A percentile compares a stretch with the other conserved stretches of the same genome.
Conservation (phyloP, 1,284 basidiomycete genomes). For the Gymnopus androsaceus region DNA sequence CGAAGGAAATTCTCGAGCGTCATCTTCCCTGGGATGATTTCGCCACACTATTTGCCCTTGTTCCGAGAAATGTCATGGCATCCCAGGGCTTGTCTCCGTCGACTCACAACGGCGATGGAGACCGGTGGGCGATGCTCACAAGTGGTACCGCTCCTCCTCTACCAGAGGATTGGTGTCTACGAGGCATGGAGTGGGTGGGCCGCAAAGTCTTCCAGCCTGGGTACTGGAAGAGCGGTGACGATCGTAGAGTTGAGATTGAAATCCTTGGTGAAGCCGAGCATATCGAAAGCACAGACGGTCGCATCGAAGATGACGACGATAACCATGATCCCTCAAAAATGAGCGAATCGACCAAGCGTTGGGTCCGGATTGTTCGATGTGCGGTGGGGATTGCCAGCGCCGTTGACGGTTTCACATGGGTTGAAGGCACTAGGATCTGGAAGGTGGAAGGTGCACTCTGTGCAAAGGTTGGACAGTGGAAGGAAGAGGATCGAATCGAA, state of each 20-base stretch:
- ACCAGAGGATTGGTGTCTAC: conserved; percentile 93
- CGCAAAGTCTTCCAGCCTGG: conserved; percentile 87
- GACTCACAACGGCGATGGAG: conserved; percentile 23
- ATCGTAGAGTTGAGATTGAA: conserved; percentile 74
- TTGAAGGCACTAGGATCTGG: conserved; percentile 61
- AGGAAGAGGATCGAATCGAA: conserved; percentile 62
- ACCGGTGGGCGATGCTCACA: conserved; percentile 63
- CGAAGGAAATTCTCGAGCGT: conserved; percentile 67
- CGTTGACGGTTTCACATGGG: conserved; percentile 79
- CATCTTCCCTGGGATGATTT: conserved; percentile 86
- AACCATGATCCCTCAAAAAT: conserved; percentile 15
- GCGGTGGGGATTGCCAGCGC: conserved; percentile 69
- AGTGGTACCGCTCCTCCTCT: conserved; percentile 71
- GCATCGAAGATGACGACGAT: conserved; percentile 72
- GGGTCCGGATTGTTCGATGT: conserved; percentile 75
- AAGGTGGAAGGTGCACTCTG: conserved; percentile 69
- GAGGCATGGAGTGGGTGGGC: conserved; percentile 95
- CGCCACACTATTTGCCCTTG: conserved; percentile 62
- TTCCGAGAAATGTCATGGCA: conserved; percentile 59
- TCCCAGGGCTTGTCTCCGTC: conserved; percentile 38
- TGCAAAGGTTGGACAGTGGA: conserved; percentile 72
- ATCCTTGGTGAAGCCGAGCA: conserved; percentile 70
- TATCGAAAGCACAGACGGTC: conserved; percentile 65
- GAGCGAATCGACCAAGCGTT: conserved; percentile 48
- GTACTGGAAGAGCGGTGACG: conserved; percentile 81